phyloP scores from a whole-genome alignment of 331 rosid species.

The Rhamnella rubrinervis region DNA sequence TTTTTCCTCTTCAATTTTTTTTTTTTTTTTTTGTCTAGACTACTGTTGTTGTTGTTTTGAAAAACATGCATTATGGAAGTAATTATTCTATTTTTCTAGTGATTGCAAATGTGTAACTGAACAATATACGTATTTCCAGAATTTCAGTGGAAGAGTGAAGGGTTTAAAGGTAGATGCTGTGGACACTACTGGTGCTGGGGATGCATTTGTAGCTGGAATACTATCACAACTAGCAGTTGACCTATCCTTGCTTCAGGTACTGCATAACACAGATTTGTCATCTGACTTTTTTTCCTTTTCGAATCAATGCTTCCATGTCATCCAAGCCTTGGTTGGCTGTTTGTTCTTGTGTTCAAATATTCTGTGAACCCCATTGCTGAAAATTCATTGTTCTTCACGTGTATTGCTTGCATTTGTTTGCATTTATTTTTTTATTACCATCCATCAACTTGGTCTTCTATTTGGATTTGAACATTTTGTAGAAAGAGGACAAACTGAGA shows the following conservation, averaged over 20 bases:
- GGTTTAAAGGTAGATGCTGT: conserved; percentile 85
- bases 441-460: background rate
- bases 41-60: background rate
- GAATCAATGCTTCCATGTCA: background rate
- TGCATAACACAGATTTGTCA: background rate
- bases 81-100: conserved; percentile 5
- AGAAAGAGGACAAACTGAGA: conserved; percentile 81
- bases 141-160: conserved; percentile 73
- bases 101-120: conserved; percentile 6
- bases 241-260: conserved; percentile 84
- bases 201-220: conserved; percentile 96
- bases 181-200: conserved; percentile 98
- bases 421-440: background rate
- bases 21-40: too few species aligned
- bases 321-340: too few species aligned
- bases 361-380: too few species aligned
- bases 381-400: too few species aligned
- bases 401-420: too few species aligned
- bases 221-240: conserved; percentile 72
- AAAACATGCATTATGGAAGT: conserved; percentile 2
- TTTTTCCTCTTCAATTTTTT: too few species aligned
- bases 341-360: too few species aligned
- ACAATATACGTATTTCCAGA: conserved; percentile 47
- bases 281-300: background rate
- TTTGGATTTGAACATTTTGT: conserved; percentile 7